Conservation (phyloP, 2,329 filamentous ascomycete genomes). For the Calonectria montana region DNA sequence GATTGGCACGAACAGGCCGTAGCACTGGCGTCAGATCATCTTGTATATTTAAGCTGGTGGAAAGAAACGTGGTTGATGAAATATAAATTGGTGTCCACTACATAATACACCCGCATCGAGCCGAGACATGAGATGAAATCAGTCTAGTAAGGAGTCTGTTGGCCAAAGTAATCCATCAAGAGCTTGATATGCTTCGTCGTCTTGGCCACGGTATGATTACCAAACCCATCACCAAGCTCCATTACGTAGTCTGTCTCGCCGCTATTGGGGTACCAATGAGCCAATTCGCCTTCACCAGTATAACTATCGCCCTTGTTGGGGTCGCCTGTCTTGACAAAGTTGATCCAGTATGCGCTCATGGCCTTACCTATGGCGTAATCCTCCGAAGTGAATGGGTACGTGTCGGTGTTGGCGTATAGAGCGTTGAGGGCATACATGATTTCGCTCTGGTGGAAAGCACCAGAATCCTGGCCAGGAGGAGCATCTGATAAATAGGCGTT, state of each 20-base stretch:
- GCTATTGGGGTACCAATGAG: slow-evolving; percentile 7
- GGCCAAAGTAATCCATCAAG: not conserved
- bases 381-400: not conserved
- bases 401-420: slow-evolving; percentile 5
- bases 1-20: no score
- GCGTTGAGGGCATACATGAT: slow-evolving; percentile 15
- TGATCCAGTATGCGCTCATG: slow-evolving; percentile 15
- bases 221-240: not conserved
- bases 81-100: no score
- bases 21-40: no score
- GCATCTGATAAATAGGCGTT: not conserved
- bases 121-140: no score
- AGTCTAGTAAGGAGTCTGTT: not conserved
- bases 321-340: slow-evolving; percentile 10
- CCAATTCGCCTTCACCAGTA: not conserved
- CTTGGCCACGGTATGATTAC: not conserved
- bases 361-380: not conserved
- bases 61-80: no score
- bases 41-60: no score
- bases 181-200: not conserved
- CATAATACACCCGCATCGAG: no score
- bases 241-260: slow-evolving; percentile 5
- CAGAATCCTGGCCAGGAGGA: not conserved
- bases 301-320: slow-evolving; percentile 6
- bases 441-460: slow-evolving; percentile 16